Evolutionary conservation across 2,329 filamentous ascomycete species (phyloP).

Genomic region (Colletotrichum acutatum): DNA sequence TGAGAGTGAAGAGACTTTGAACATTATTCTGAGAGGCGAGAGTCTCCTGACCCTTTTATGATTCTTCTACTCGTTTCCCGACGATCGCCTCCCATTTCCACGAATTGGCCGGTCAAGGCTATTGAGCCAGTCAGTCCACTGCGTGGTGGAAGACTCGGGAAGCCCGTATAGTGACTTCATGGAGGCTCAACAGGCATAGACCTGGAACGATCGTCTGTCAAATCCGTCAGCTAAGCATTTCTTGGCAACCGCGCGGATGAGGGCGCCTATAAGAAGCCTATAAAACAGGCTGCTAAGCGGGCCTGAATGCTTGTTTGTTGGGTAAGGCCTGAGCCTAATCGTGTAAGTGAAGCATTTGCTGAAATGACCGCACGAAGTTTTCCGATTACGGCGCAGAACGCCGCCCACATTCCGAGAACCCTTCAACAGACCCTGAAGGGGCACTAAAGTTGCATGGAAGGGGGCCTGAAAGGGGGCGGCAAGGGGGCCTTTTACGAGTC

Average conservation of each 20-base stretch:
- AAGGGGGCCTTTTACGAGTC: neutral
- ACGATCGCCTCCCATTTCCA: neutral
- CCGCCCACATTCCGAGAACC: neutral
- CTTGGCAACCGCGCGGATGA: neutral
- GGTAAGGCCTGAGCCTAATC: neutral
- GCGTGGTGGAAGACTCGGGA: neutral
- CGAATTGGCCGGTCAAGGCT: neutral
- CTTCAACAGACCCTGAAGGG: neutral
- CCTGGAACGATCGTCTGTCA: neutral
- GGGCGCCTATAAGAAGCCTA: neutral
- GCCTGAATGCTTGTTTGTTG: neutral
- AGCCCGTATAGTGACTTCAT: neutral
- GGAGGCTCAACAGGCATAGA: neutral
- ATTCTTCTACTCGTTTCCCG: neutral
- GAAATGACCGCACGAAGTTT: neutral
- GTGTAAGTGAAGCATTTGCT: neutral
- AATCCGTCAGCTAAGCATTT: neutral
- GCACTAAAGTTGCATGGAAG: neutral
- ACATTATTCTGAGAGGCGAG: neutral
- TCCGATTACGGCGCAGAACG: neutral
- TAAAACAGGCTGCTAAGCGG: neutral
- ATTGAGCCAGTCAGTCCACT: neutral
- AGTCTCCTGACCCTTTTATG: neutral
- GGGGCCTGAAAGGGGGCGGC: neutral
- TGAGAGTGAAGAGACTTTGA: neutral